These are phyloP conservation scores for Pleurotus giganteus DNA, from an alignment of 768 basidiomycete species.

Conservation along the genomic window DNA sequence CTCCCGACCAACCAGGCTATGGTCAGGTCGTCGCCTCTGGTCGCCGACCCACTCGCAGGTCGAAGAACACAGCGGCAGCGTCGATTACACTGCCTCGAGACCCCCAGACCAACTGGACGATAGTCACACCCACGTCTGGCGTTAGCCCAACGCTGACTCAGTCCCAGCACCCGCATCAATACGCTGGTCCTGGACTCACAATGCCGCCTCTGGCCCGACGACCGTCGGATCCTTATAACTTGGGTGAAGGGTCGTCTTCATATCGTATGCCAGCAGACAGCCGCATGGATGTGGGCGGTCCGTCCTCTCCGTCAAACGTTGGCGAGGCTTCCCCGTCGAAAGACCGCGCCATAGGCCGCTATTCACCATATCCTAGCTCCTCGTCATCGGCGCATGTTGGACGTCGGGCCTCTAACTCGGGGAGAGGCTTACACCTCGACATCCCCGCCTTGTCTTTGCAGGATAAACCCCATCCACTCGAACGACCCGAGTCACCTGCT, in stretches of 20 bases:
- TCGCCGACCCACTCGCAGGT: slow-evolving; percentile 61
- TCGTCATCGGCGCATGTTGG: slow-evolving; percentile 12
- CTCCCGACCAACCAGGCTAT: slow-evolving; percentile 84
- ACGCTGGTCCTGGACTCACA: not conserved
- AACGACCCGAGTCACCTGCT: not conserved
- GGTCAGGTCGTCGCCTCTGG: slow-evolving; percentile 74
- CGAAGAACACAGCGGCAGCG: slow-evolving; percentile 31
- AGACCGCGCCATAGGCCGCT: slow-evolving; percentile 18
- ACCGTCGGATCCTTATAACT: slow-evolving; percentile 4
- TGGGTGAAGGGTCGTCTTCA: not conserved
- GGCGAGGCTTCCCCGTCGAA: slow-evolving; percentile 4
- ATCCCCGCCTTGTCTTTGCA: slow-evolving; percentile 33
- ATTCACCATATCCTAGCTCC: slow-evolving; percentile 43
- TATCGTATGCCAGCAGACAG: not conserved
- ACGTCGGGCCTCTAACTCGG: slow-evolving; percentile 15
- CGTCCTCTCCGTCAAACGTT: not conserved
- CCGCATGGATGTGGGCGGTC: not conserved
- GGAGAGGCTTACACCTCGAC: slow-evolving; percentile 27
- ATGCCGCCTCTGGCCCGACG: slow-evolving; percentile 1
- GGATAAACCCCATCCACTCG: slow-evolving; percentile 14
- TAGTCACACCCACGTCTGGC: slow-evolving; percentile 38
- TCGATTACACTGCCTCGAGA: slow-evolving; percentile 18
- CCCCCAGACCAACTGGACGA: slow-evolving; percentile 41
- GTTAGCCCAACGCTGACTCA: slow-evolving; percentile 24
- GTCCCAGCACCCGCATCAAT: not conserved